Evolutionary conservation across 176 grass and related monocot genomes (phyloP).

Genomic region (Eremochloa ophiuroides): DNA sequence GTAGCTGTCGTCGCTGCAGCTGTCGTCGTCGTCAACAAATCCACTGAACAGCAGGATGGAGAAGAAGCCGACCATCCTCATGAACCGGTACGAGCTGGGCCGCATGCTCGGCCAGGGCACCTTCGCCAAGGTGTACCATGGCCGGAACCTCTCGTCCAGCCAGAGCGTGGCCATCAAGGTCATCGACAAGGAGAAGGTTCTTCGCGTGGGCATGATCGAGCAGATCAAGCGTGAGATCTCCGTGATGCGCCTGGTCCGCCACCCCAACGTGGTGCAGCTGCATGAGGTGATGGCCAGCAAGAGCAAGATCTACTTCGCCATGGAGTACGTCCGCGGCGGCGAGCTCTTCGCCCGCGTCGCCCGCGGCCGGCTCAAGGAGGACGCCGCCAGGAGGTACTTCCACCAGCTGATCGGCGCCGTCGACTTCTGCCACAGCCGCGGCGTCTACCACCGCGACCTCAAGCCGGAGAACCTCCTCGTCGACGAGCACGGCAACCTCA

Average conservation of each 20-base stretch:
- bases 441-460: constrained; percentile 87
- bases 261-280: constrained; percentile 82
- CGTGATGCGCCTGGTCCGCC: constrained; percentile 67
- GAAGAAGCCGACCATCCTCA: constrained; percentile 69
- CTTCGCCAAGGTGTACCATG: constrained; percentile 90
- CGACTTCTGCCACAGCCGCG: constrained; percentile 86
- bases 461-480: constrained; percentile 90
- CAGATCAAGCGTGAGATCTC: constrained; percentile 95
- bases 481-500: constrained; percentile 82
- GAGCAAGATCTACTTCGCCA: constrained; percentile 86
- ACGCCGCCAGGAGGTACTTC: constrained; percentile 60
- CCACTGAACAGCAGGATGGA: constrained; percentile 40
- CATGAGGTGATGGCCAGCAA: constrained; percentile 96
- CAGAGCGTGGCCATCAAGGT: constrained; percentile 84
- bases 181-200: constrained; percentile 84
- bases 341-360: constrained; percentile 73
- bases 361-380: constrained; percentile 66
- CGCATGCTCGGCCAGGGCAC: constrained; percentile 75
- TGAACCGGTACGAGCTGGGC: constrained; percentile 80
- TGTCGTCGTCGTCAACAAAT: neutral
- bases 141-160: constrained; percentile 49
- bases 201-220: constrained; percentile 78
- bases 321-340: constrained; percentile 80
- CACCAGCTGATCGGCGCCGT: constrained; percentile 73
- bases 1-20: constrained; percentile 9